A percentile compares a stretch with the other conserved stretches of the same genome.
These are phyloP conservation scores for Phytophthora palmivora DNA, from an alignment of 352 stramenopile genomes.

Conservation along the genomic window DNA sequence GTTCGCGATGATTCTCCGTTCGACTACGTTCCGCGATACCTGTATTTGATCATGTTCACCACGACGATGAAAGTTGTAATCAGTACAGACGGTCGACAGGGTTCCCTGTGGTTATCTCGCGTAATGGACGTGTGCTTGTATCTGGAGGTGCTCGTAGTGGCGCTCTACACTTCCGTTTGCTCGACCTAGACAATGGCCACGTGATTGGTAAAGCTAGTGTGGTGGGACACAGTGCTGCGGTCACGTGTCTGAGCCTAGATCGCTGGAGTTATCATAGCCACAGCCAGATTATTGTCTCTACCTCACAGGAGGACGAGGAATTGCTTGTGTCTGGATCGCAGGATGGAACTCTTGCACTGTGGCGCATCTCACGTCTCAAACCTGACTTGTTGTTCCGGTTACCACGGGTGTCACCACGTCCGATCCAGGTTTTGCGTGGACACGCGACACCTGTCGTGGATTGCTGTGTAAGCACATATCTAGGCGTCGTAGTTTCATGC, in stretches of 20 bases:
- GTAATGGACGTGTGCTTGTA: conserved; percentile 76
- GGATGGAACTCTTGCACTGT: conserved; percentile 74
- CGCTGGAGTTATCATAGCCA: conserved; percentile 56
- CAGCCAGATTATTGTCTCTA: conserved; percentile 33
- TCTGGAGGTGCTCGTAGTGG: conserved; percentile 78
- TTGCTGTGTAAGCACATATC: conserved; percentile 69
- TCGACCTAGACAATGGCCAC: conserved; percentile 86
- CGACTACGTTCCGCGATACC: conserved; percentile 84
- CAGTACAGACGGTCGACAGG: conserved; percentile 5
- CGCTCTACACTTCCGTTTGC: conserved; percentile 74
- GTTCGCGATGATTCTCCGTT: conserved; percentile 78
- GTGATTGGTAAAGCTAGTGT: conserved; percentile 85
- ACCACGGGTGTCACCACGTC: conserved; percentile 70
- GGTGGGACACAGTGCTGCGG: conserved; percentile 66
- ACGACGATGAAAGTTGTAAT: conserved; percentile 24
- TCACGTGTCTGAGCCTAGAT: conserved; percentile 82
- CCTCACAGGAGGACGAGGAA: conserved; percentile 71
- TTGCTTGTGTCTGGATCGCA: conserved; percentile 75
- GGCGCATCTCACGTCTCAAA: conserved; percentile 77
- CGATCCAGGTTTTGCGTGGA: conserved; percentile 71
- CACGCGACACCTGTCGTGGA: conserved; percentile 59
- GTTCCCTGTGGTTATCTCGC: conserved; percentile 73
- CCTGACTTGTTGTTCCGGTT: conserved; percentile 77
- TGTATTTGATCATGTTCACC: conserved; percentile 61
- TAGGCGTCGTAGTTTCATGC: conserved; percentile 75